These are phyloP conservation scores for Blumeria hordei DNA, from an alignment of 2,329 filamentous ascomycete genomes.

Conservation along the genomic window DNA sequence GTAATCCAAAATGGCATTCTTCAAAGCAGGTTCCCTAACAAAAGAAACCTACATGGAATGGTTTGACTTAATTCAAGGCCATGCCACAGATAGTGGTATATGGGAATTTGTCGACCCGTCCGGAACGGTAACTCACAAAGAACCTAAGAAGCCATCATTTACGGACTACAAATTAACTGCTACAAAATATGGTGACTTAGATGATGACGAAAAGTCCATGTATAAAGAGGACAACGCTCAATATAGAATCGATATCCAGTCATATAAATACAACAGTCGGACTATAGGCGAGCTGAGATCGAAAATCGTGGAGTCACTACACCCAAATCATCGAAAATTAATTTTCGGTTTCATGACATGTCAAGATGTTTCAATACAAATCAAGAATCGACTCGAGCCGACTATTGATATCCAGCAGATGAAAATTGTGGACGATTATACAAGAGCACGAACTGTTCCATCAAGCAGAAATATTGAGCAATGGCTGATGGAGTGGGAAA, in stretches of 20 bases:
- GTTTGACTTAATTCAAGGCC: not conserved
- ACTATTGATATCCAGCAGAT: not conserved
- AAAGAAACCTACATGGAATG: not conserved
- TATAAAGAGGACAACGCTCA: not conserved
- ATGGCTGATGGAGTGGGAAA: slow-evolving; percentile 1
- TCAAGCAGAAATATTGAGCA: not conserved
- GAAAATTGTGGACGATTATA: not conserved
- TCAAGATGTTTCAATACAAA: not conserved
- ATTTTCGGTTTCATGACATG: not conserved
- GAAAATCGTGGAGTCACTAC: not conserved
- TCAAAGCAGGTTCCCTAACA: not conserved
- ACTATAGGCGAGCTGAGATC: not conserved
- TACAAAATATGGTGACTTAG: not conserved
- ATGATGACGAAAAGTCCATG: not conserved
- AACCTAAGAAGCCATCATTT: not conserved
- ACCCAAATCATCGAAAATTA: not conserved
- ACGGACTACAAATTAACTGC: not conserved
- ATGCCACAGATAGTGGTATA: not conserved
- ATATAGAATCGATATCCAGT: not conserved
- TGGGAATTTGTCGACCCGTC: not conserved
- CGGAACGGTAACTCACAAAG: not conserved
- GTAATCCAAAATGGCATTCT: not conserved
- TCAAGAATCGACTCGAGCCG: not conserved
- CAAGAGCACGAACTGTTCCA: not conserved
- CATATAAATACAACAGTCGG: not conserved